Conservation (phyloP, 495 filamentous ascomycete species). For the Neurospora sp. region DNA sequence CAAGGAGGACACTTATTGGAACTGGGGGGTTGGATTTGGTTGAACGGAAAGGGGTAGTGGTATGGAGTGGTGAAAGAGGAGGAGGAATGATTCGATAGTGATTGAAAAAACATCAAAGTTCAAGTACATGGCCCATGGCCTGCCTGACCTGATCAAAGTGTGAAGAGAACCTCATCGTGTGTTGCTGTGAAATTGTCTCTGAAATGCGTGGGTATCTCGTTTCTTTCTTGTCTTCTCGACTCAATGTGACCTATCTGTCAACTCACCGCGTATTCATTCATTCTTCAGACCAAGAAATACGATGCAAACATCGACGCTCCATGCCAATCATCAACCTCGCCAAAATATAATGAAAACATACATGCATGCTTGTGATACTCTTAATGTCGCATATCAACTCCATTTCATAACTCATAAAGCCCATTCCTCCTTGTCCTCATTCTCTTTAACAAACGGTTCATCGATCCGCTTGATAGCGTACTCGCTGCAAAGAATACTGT, state of each 20-base stretch:
- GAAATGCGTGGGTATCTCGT: not conserved
- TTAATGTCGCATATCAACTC: not conserved
- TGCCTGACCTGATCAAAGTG: no score
- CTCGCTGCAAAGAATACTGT: constrained; percentile 81
- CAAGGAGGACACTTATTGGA: not conserved
- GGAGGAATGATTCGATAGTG: not conserved
- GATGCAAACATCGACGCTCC: not conserved
- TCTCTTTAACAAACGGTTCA: constrained; percentile 69
- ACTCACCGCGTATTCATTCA: not conserved
- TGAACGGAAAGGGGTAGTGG: not conserved
- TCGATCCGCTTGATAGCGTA: constrained; percentile 88
- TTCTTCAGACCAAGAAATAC: not conserved
- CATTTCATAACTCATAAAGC: constrained; percentile 42
- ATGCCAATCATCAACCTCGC: not conserved
- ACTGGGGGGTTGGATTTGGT: not conserved
- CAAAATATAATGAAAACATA: not conserved
- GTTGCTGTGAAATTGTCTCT: not conserved
- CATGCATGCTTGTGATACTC: not conserved
- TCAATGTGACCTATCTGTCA: not conserved
- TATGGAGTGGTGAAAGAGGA: not conserved
- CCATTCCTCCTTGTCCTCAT: constrained; percentile 75
- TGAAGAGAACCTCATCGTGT: no score
- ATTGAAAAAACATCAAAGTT: not conserved
- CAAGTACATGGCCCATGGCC: not conserved
- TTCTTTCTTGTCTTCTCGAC: not conserved